Percentiles rank a stretch among this genome's conserved stretches.
Conservation (phyloP, 164 flowering plant species). For the Sextonia rubra region DNA sequence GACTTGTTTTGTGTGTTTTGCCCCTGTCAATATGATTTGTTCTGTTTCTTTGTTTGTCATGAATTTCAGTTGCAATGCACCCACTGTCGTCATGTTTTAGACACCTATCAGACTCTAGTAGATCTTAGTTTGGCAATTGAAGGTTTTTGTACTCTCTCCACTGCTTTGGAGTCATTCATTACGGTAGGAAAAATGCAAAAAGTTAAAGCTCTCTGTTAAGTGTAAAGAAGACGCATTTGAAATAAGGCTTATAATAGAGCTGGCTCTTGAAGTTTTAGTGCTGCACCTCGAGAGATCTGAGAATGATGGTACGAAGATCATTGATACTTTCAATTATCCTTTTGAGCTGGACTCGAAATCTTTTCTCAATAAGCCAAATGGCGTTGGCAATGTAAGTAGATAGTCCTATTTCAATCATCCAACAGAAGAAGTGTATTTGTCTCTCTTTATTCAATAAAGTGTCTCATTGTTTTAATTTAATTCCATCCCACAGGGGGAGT, state of each 20-base stretch:
- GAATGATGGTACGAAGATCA: conserved; percentile 63
- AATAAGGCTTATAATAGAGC: conserved; percentile 67
- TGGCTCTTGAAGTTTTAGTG: conserved; percentile 57
- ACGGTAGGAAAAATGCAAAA: conserved; percentile 72
- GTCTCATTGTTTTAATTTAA: not conserved
- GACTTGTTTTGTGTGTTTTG: not conserved
- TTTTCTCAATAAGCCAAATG: conserved; percentile 29
- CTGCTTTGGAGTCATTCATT: conserved; percentile 83
- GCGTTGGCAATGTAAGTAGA: conserved; percentile 41
- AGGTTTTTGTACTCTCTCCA: conserved; percentile 44
- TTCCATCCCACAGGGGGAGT: conserved; percentile 29
- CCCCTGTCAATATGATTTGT: not conserved
- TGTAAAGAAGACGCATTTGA: conserved; percentile 58
- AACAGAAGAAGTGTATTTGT: not conserved
- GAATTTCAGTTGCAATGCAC: conserved; percentile 71
- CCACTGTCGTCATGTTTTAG: conserved; percentile 65
- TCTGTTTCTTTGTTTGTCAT: conserved; percentile 3
- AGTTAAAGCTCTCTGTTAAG: conserved; percentile 47
- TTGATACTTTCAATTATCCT: conserved; percentile 60
- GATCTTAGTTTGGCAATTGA: conserved; percentile 91
- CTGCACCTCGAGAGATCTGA: conserved; percentile 90
- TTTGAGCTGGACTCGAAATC: conserved; percentile 68
- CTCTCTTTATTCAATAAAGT: no score
- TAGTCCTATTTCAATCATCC: not conserved
- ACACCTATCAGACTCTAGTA: conserved; percentile 61